Percentiles rank a stretch among this genome's conserved stretches.
phyloP scores from a whole-genome alignment of 495 filamentous ascomycete species.

The Aspergillus nidulans region DNA sequence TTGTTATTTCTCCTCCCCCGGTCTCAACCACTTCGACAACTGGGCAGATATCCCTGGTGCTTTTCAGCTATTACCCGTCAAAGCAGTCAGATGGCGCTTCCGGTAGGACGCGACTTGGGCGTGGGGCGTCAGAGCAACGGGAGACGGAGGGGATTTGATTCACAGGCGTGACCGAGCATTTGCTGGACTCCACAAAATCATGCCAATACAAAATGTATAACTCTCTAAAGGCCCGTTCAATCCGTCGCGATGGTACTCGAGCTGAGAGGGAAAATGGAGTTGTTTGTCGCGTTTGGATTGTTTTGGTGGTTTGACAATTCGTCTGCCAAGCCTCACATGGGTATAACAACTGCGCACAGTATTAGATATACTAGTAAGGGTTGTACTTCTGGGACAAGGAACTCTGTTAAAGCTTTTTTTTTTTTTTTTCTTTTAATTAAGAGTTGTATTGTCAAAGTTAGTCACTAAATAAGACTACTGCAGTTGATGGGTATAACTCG shows the following conservation, averaged over 20 bases:
- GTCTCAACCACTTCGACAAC: neutral
- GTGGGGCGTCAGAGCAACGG: neutral
- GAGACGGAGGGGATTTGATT: neutral
- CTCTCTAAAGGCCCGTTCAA: neutral
- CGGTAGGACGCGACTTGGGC: slow-evolving; percentile 1
- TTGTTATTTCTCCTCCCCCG: slow-evolving; percentile 21
- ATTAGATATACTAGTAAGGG: too few relatives aligned
- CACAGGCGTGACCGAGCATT: neutral
- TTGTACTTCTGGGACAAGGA: too few relatives aligned
- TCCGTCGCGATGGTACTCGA: neutral
- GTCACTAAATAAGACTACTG: neutral
- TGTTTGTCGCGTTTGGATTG: slow-evolving; percentile 23
- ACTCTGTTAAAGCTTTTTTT: neutral
- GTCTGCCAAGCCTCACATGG: slow-evolving; percentile 14
- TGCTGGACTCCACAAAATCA: neutral
- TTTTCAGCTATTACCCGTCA: neutral
- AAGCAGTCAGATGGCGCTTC: neutral
- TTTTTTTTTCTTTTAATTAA: too few relatives aligned
- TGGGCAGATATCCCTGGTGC: neutral
- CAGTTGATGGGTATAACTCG: slow-evolving; percentile 8
- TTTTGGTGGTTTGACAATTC: slow-evolving; percentile 14
- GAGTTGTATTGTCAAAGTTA: neutral
- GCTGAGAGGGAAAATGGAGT: neutral
- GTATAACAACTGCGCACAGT: too few relatives aligned
- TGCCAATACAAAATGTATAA: neutral